Conservation (phyloP, 2,329 filamentous ascomycete genomes). For the Coleophoma crateriformis region DNA sequence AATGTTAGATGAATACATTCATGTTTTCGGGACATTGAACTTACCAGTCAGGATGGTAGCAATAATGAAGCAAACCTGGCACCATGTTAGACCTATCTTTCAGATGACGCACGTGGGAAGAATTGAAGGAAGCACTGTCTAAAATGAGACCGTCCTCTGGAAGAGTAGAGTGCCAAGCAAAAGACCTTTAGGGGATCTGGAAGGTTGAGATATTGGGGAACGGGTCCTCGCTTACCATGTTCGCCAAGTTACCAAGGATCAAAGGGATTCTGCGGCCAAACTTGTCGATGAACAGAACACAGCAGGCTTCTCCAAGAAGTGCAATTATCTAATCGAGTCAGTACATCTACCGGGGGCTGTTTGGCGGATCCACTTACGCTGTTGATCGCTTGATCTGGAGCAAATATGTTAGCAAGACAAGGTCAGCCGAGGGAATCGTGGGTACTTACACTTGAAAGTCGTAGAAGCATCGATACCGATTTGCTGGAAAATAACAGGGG, state of each 20-base stretch:
- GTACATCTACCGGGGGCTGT: too few relatives aligned
- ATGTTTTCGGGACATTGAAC: conserved; percentile 2
- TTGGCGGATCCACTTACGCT: too few relatives aligned
- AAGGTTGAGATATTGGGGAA: too few relatives aligned
- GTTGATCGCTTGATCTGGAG: conserved; percentile 52
- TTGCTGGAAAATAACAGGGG: conserved; percentile 48
- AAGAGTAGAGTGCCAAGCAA: neutral
- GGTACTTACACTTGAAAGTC: conserved; percentile 42
- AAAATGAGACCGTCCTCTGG: neutral
- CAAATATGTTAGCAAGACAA: neutral
- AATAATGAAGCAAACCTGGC: conserved; percentile 57
- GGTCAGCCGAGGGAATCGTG: neutral
- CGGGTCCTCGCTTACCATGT: too few relatives aligned
- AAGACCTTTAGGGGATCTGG: too few relatives aligned
- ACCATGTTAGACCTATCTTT: conserved; percentile 63
- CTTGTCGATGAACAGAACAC: conserved; percentile 59
- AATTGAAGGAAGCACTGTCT: neutral
- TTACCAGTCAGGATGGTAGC: conserved; percentile 44
- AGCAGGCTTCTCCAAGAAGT: conserved; percentile 51
- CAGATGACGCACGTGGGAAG: too few relatives aligned
- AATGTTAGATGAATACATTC: neutral
- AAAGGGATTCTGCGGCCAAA: conserved; percentile 68
- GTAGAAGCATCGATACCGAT: conserved; percentile 53
- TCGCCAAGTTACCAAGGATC: conserved; percentile 59
- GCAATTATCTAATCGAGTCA: conserved; percentile 45